Evolutionary conservation across 805 yeast species (phyloP).

Genomic region (Candida ficus): DNA sequence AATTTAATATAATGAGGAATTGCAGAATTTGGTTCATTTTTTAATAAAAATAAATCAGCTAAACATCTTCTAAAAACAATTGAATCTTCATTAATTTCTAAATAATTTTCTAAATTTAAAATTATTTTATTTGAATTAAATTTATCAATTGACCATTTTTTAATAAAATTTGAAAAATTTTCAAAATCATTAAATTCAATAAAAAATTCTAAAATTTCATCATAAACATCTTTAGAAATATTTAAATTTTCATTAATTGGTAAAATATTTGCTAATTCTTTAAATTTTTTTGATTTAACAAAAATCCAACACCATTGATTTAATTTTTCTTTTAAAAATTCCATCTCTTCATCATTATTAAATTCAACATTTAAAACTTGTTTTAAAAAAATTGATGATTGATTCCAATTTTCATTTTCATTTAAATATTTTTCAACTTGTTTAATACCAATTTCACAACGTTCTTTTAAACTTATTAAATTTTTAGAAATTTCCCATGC

Average conservation of each 20-base stretch:
- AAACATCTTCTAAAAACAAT: conserved; percentile 39
- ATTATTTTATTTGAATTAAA: conserved; percentile 51
- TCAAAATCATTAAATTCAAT: conserved; percentile 14
- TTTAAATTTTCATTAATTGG: conserved; percentile 41
- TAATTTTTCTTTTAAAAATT: conserved; percentile 48
- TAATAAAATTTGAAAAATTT: conserved; percentile 38
- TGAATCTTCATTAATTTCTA: background rate
- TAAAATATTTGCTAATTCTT: conserved; percentile 43
- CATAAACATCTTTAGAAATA: conserved; percentile 35
- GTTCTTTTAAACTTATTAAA: conserved; percentile 42
- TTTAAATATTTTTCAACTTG: conserved; percentile 39
- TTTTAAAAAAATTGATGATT: conserved; percentile 46
- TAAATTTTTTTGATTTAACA: conserved; percentile 40
- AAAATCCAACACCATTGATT: conserved; percentile 53
- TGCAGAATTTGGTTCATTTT: conserved; percentile 57
- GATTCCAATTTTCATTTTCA: conserved; percentile 44
- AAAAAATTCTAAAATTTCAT: conserved; percentile 33
- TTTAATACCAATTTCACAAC: conserved; percentile 56
- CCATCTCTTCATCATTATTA: conserved; percentile 10
- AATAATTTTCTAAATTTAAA: conserved; percentile 31
- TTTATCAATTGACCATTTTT: conserved; percentile 12
- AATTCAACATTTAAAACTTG: conserved; percentile 30
- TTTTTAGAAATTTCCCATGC: conserved; percentile 79
- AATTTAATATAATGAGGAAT: conserved; percentile 56
- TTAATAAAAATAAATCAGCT: conserved; percentile 49